Evolutionary conservation across 805 yeast species (phyloP).

Genomic region (Hanseniaspora mollemarum): DNA sequence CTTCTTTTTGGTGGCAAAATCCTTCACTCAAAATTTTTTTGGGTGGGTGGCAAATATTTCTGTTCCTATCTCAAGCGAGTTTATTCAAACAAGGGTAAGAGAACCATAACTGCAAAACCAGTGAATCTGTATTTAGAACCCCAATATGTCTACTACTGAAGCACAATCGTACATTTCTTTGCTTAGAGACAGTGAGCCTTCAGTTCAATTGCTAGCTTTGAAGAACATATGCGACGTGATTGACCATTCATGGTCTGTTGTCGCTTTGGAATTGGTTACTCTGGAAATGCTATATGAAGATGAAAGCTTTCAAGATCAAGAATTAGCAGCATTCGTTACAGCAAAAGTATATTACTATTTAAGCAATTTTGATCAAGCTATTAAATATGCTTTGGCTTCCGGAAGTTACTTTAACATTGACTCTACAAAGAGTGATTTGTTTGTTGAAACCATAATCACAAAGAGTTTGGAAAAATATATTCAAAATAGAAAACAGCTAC

Average conservation of each 20-base stretch:
- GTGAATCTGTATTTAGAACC: neutral
- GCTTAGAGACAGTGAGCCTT: slow-evolving; percentile 66
- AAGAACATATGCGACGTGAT: slow-evolving; percentile 68
- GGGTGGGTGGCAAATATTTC: slow-evolving; percentile 16
- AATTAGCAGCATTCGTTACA: slow-evolving; percentile 81
- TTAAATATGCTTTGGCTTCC: slow-evolving; percentile 76
- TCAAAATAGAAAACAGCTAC: slow-evolving; percentile 43
- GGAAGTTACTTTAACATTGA: slow-evolving; percentile 66
- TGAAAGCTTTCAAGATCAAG: slow-evolving; percentile 57
- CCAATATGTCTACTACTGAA: slow-evolving; percentile 45
- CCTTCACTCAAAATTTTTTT: neutral
- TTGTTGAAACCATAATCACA: slow-evolving; percentile 83
- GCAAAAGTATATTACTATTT: slow-evolving; percentile 84
- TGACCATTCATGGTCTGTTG: slow-evolving; percentile 93
- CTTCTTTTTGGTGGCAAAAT: neutral
- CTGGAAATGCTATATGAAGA: slow-evolving; percentile 90
- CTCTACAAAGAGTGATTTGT: slow-evolving; percentile 55
- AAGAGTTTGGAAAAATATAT: slow-evolving; percentile 83
- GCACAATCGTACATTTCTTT: slow-evolving; percentile 90
- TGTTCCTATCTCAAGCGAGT: neutral
- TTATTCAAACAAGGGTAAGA: neutral
- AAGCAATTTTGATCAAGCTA: slow-evolving; percentile 87
- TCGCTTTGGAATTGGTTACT: slow-evolving; percentile 76
- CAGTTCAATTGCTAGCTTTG: slow-evolving; percentile 74
- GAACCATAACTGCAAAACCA: neutral